phyloP scores from a whole-genome alignment of 495 filamentous ascomycete species.

The Tetracladium setigerum region DNA sequence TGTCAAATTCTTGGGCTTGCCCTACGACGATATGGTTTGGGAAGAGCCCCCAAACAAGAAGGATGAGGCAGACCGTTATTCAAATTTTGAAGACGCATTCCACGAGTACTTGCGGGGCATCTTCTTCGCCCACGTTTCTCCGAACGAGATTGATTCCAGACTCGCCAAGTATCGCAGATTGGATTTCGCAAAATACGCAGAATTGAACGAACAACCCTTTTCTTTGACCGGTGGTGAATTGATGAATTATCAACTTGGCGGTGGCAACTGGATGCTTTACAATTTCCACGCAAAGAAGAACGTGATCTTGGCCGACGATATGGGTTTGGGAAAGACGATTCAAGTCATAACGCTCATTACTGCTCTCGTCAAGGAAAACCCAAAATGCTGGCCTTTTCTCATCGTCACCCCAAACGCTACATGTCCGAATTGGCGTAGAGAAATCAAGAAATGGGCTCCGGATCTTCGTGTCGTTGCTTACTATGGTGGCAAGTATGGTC shows the following conservation, averaged over 20 bases:
- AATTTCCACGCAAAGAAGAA: conserved; percentile 76
- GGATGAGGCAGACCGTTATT: conserved; percentile 60
- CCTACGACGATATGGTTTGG: conserved; percentile 89
- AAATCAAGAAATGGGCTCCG: conserved; percentile 92
- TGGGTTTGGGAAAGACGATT: conserved; percentile 97
- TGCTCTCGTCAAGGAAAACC: conserved; percentile 63
- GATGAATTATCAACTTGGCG: conserved; percentile 92
- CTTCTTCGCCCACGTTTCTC: conserved; percentile 52
- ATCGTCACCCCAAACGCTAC: conserved; percentile 92
- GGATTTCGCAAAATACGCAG: conserved; percentile 57
- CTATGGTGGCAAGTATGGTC: conserved; percentile 65
- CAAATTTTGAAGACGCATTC: conserved; percentile 77
- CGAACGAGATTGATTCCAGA: conserved; percentile 47
- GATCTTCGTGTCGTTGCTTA: conserved; percentile 82
- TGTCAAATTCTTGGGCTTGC: conserved; percentile 92
- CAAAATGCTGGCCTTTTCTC: conserved; percentile 84
- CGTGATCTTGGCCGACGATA: conserved; percentile 95
- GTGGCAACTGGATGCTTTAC: conserved; percentile 95
- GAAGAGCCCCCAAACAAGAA: conserved; percentile 63
- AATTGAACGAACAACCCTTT: conserved; percentile 64
- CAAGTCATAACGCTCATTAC: conserved; percentile 83
- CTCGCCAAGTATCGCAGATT: conserved; percentile 52
- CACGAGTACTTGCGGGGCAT: conserved; percentile 72
- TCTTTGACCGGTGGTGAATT: conserved; percentile 69
- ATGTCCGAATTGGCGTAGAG: conserved; percentile 92